phyloP scores from a whole-genome alignment of 2,329 filamentous ascomycete genomes.

The Scytalidium lignicola region DNA sequence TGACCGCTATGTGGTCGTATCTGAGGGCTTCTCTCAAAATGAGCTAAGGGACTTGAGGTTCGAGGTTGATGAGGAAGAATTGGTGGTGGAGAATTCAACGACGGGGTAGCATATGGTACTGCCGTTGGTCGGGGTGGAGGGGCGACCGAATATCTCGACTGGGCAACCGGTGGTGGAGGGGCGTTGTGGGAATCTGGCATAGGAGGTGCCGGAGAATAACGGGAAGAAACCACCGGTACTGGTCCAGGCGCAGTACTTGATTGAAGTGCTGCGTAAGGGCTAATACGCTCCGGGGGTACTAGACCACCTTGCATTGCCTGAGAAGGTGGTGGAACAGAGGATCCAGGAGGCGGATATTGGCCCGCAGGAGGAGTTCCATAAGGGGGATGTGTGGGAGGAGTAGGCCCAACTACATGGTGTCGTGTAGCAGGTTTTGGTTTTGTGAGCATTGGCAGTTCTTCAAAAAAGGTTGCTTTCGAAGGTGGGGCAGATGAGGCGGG shows the following conservation, averaged over 20 bases:
- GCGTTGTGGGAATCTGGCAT: slow-evolving; percentile 33
- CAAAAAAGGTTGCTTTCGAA: slow-evolving; percentile 62
- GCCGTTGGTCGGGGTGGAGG: slow-evolving; percentile 32
- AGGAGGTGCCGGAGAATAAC: slow-evolving; percentile 56
- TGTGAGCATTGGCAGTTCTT: slow-evolving; percentile 63
- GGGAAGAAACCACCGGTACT: slow-evolving; percentile 32
- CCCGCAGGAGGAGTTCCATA: slow-evolving; percentile 16
- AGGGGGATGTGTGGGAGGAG: slow-evolving; percentile 18
- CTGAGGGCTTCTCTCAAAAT: slow-evolving; percentile 46
- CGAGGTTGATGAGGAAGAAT: slow-evolving; percentile 53
- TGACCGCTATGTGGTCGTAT: slow-evolving; percentile 14
- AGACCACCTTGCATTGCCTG: slow-evolving; percentile 14
- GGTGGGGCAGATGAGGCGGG: slow-evolving; percentile 4
- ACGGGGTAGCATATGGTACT: slow-evolving; percentile 14
- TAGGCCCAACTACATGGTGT: slow-evolving; percentile 29
- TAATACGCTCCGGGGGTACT: slow-evolving; percentile 25
- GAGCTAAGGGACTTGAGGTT: slow-evolving; percentile 61
- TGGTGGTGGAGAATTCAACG: slow-evolving; percentile 29
- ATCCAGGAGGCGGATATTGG: slow-evolving; percentile 14
- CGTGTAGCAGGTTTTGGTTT: slow-evolving; percentile 58
- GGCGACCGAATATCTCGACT: slow-evolving; percentile 32
- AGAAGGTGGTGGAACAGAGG: slow-evolving; percentile 9
- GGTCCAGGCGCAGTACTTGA: slow-evolving; percentile 14
- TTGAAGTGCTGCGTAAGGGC: slow-evolving; percentile 26
- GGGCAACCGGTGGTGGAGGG: slow-evolving; percentile 23